Base-by-base conservation (phyloP, 2,329 filamentous ascomycete genomes). In the Cadophora luteo-olivacea region DNA sequence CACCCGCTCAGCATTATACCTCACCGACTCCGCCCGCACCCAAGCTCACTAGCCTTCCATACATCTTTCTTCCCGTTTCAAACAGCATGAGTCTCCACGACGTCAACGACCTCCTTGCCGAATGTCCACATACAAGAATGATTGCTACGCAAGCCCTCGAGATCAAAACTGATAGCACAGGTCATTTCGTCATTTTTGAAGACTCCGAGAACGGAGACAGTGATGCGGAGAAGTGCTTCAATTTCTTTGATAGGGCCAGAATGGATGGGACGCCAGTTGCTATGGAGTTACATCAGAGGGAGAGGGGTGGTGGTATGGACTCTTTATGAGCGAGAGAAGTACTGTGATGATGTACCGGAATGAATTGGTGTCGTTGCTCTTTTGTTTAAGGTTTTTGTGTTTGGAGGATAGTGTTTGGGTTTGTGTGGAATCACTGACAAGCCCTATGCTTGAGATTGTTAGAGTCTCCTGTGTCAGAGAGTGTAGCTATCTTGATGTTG, bases 101-200 rank as follows among this genome's bases (percentile, higher is more conserved):
- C 11, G 14, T 54, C 24, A 54, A 54, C 4, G 51, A 24, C 14
- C 51, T 54, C 11, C 51, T 54, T 4, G 24, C 22, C 14, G 51
- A 14, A 54, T 54, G 51, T 16, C 22, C 22, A 16, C 22, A 54
- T 6, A 29, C 51, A 29, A 5, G 16, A 29, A 29, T 29, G 29
- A 29, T 29, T 29, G 29, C 29, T 45, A 14, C 41, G 16, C 12
- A 45, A 19, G 16, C 32, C 11, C 0, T 54, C 24, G 5, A 19
- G 24, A 54, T 54, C 29, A 25, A 16, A 25, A 32, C 29, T 16
- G 61, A 64, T 54, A 4, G 16, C 8, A 52, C 48, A 1, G 61
- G 61, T 4, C 25, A 32, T 36, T 64, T 52, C 16, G 22, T 64
- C 8, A 6, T 41, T 2, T 64, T 64, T 16, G 61, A 52, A 25